Base-by-base conservation (phyloP, 371 early-diverging fungal genomes). In the Apophysomyces ossiformis region DNA sequence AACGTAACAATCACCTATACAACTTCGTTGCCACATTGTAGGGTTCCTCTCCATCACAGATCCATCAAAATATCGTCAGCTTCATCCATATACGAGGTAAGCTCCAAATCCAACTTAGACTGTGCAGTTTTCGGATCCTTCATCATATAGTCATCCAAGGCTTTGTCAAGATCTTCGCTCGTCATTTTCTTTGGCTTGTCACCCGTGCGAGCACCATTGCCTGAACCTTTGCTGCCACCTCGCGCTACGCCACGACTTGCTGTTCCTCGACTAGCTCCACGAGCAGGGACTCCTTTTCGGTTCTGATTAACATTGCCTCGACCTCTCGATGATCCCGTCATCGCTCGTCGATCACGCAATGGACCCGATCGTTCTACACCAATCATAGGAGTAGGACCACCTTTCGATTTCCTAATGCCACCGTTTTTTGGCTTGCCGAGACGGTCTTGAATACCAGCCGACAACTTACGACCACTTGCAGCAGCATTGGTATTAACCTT, bases 51-150 rank as follows among this genome's bases (percentile, higher is more conserved):
- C 54, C 9, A 50, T 50, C 54, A 50, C 9, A 50, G 54, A 21
- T 50, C 54, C 54, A 50, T 50, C 11, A 50, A 21, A n/a, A 50
- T 50, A 50, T 50, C 41, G 41, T 41, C 69, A 37, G 75, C 73
- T 64, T 79, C 81, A 43, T 74, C 77, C 79, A 83, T 78, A 59
- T 83, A 83, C 32, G 70, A 58, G 26, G 58, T 70, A 2, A 83
- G 61, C 64, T 83, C 81, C 44, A 64, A 81, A 66, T 83, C 83
- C 21, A 83, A 44, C 61, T 69, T 77, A 8, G 77, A 69, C 57
- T 81, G 79, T 18, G 81, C 81, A 7, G 79, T 71, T 60, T 78
- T 78, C 18, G 81, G 75, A 32, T 83, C 83, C 58, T 83, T 83
- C 79, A 83, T 77, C 82, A 82, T 82, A 36, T 82, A 82, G 18